A percentile compares a stretch with the other conserved stretches of the same genome.
phyloP scores from a whole-genome alignment of 768 basidiomycete genomes.

The Amanita brunnescens region DNA sequence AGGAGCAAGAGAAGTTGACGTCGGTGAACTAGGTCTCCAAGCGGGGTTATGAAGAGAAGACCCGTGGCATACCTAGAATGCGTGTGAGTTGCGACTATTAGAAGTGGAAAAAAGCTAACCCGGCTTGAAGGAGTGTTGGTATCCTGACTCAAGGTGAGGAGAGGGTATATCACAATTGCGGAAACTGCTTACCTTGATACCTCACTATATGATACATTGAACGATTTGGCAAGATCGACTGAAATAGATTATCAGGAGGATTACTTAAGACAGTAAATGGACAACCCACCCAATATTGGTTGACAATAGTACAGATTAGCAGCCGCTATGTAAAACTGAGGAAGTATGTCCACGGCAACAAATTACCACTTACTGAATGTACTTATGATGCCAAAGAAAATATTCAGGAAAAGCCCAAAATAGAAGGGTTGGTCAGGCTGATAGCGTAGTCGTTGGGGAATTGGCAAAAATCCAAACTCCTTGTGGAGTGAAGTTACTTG shows the following conservation, averaged over 20 bases:
- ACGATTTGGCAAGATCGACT: slow-evolving; percentile 35
- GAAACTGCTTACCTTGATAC: slow-evolving; percentile 26
- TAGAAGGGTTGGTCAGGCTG: slow-evolving; percentile 40
- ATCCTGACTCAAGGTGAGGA: slow-evolving; percentile 30
- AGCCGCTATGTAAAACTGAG: slow-evolving; percentile 31
- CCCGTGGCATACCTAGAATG: slow-evolving; percentile 56
- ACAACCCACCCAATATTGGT: slow-evolving; percentile 57
- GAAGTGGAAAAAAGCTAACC: slow-evolving; percentile 28
- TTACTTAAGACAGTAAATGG: background rate
- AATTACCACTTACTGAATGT: slow-evolving; percentile 38
- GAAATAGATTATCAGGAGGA: background rate
- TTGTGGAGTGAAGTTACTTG: slow-evolving; percentile 16
- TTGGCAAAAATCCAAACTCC: slow-evolving; percentile 59
- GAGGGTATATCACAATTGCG: slow-evolving; percentile 16
- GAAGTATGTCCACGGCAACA: background rate
- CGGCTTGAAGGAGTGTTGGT: slow-evolving; percentile 60
- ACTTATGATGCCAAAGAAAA: slow-evolving; percentile 54
- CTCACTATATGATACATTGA: slow-evolving; percentile 28
- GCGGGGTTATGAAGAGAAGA: slow-evolving; percentile 66
- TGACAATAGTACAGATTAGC: slow-evolving; percentile 83
- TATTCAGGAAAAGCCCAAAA: slow-evolving; percentile 45
- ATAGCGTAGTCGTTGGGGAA: slow-evolving; percentile 48
- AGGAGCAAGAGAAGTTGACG: slow-evolving; percentile 60
- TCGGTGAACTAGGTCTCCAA: slow-evolving; percentile 76
- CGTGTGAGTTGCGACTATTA: background rate